phyloP scores from a whole-genome alignment of 176 grass and related monocot species.

The Carex littledalei region DNA sequence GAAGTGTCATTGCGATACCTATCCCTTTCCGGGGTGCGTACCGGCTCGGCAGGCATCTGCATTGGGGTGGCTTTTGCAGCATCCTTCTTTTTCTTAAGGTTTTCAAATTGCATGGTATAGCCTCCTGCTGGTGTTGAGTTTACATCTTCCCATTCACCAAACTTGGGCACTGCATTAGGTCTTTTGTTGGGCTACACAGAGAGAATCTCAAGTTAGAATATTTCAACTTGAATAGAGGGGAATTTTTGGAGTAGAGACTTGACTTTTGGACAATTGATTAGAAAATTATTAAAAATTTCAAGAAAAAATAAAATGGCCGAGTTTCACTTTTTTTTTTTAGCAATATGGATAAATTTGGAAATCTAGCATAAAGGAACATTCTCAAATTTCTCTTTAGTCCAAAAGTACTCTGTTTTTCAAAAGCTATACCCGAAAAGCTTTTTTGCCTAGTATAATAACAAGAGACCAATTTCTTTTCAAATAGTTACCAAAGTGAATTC shows the following conservation, averaged over 20 bases:
- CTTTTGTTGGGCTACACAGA: conserved; percentile 26
- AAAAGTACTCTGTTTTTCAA: not conserved
- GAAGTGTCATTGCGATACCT: conserved; percentile 10
- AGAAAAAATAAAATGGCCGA: not conserved
- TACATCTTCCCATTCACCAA: conserved; percentile 62
- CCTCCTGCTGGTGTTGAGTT: conserved; percentile 24
- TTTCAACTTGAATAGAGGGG: not conserved
- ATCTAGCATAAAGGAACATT: not conserved
- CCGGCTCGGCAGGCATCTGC: conserved; percentile 32
- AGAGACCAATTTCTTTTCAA: not conserved
- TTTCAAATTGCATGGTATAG: conserved; percentile 67
- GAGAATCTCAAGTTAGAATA: not conserved
- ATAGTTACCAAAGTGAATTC: not conserved
- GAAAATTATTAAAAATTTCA: not conserved
- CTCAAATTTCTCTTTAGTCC: not conserved
- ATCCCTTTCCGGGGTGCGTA: not conserved
- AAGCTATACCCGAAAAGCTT: not conserved
- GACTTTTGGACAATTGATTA: not conserved
- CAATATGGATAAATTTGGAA: not conserved
- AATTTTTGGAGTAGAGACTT: not conserved
- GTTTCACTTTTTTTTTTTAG: not conserved
- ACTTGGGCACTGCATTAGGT: conserved; percentile 45
- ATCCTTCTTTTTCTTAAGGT: conserved; percentile 46
- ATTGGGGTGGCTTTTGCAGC: conserved; percentile 24
- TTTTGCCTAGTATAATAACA: not conserved